Percentiles rank a stretch among this genome's conserved stretches.
Evolutionary conservation across 306 rosid genomes (phyloP).

Genomic region (Benincasa hispida): DNA sequence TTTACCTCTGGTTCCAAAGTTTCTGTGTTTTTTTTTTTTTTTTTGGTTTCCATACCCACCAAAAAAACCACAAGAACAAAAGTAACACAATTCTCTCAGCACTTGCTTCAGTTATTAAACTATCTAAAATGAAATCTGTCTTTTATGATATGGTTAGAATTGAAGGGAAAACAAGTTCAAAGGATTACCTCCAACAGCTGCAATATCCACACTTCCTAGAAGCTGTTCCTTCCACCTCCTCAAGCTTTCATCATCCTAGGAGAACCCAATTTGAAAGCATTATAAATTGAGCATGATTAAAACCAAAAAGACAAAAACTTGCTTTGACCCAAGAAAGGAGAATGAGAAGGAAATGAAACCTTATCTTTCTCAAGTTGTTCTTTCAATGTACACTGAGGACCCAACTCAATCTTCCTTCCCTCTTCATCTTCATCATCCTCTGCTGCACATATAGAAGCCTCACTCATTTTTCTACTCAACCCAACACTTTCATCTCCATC

Average conservation of each 20-base stretch:
- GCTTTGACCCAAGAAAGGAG: background rate
- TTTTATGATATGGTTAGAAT: background rate
- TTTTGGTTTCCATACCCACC: background rate
- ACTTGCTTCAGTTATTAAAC: background rate
- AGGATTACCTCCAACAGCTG: conserved; percentile 68
- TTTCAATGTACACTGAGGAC: conserved; percentile 79
- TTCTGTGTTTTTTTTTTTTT: conserved; percentile 27
- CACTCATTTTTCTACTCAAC: conserved; percentile 36
- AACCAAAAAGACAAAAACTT: background rate
- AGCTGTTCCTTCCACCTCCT: conserved; percentile 98
- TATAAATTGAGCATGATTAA: background rate
- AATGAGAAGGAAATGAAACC: conserved; percentile 19
- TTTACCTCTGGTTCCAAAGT: conserved; percentile 76
- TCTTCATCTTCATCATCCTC: conserved; percentile 88
- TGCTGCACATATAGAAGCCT: conserved; percentile 42
- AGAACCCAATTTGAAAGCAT: background rate
- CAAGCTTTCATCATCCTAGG: conserved; percentile 86
- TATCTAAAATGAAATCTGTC: background rate
- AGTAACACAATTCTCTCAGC: background rate
- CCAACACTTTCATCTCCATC: conserved; percentile 23
- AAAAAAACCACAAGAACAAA: background rate
- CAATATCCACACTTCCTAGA: conserved; percentile 80
- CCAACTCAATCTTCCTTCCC: conserved; percentile 65
- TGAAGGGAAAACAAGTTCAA: background rate
- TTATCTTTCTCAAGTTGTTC: conserved; percentile 85